Evolutionary conservation across 176 grass and related monocot genomes (phyloP).

Genomic region (Dendrocalamus sinicus): DNA sequence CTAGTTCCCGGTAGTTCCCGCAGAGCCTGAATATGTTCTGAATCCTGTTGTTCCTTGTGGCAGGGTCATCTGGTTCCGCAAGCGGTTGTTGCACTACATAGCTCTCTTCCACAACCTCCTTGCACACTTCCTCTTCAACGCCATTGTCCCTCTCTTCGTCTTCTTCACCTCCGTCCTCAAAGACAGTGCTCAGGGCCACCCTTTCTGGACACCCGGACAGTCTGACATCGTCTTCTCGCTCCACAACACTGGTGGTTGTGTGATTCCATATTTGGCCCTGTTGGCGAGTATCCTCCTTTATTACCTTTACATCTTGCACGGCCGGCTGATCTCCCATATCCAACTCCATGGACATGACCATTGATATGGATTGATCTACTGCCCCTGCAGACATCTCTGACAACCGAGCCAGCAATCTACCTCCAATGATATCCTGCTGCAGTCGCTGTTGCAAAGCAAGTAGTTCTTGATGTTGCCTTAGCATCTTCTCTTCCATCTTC

Average conservation of each 20-base stretch:
- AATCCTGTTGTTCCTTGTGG: conserved; percentile 62
- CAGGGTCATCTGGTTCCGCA: conserved; percentile 51
- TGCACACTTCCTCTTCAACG: conserved; percentile 68
- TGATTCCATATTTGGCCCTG: conserved; percentile 43
- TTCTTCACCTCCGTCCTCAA: conserved; percentile 76
- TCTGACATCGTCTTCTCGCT: conserved; percentile 51
- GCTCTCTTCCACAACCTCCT: conserved; percentile 79
- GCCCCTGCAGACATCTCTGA: conserved; percentile 58
- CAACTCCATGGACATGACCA: conserved; percentile 94
- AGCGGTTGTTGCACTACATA: conserved; percentile 10
- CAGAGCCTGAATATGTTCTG: conserved; percentile 92
- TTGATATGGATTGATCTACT: conserved; percentile 63
- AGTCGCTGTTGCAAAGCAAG: conserved; percentile 53
- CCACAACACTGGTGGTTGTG: conserved; percentile 2
- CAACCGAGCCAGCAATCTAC: conserved; percentile 56
- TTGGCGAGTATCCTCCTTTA: conserved; percentile 66
- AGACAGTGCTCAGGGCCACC: conserved; percentile 68
- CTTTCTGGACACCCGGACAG: conserved; percentile 65
- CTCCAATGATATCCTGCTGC: conserved; percentile 49
- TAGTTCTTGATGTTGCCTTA: conserved; percentile 65
- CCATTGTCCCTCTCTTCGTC: conserved; percentile 44
- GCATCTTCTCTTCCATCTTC: conserved; percentile 63
- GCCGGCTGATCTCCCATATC: conserved; percentile 70
- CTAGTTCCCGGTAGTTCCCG: conserved; percentile 73
- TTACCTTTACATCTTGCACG: conserved; percentile 68